Base-by-base conservation (phyloP, 441 rosid species). In the Jatropha multifida region DNA sequence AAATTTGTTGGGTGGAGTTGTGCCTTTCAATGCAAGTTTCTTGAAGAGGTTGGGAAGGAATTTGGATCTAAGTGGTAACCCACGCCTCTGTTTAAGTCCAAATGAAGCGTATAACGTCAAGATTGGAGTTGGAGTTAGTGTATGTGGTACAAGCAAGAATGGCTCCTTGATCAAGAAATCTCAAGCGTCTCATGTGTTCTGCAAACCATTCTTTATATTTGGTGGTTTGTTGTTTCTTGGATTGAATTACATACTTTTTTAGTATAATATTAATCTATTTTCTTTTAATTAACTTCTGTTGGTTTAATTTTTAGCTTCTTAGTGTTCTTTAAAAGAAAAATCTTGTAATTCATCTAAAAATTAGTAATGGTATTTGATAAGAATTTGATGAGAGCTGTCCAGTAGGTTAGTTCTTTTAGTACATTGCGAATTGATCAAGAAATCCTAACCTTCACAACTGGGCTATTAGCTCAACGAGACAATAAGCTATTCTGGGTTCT, bases 41-140 rank as follows among this genome's bases (percentile, higher is more conserved):
- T 44, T 89, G 11, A 86, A 82, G 81, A 80, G 94, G 69, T 52
- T 90, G 8, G 92, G 97, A 62, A 88, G 82, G 84, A 94, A 92
- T 75, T 83, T 94, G 92, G 98, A 94, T 71, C 88, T 94, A 17
- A 86, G 89, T 68, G 94, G 88, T 55, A 94, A 94, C 79, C 85
- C 90, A 60, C 90, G 88, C 20, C 92, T 94, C 68, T 94, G 98
- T 81, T 76, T 92, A 82, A 88, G 83, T 60, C 89, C 93, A 26
- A 74, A 87, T 55, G 94, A 88, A 69, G 90, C 88, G 55, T 74
- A 74, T 9, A 78, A 84, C 80, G 86, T 86, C 56, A 90, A 89
- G 82, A 81, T 86, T 64, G 90, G 85, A 20, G 73, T 75, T 76
- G 98, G 95, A 12, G 91, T 90, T 75, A 52, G 73, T 65, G 76